Evolutionary conservation across 495 filamentous ascomycete genomes (phyloP).

Genomic region (Hapsidospora chrysogenum): DNA sequence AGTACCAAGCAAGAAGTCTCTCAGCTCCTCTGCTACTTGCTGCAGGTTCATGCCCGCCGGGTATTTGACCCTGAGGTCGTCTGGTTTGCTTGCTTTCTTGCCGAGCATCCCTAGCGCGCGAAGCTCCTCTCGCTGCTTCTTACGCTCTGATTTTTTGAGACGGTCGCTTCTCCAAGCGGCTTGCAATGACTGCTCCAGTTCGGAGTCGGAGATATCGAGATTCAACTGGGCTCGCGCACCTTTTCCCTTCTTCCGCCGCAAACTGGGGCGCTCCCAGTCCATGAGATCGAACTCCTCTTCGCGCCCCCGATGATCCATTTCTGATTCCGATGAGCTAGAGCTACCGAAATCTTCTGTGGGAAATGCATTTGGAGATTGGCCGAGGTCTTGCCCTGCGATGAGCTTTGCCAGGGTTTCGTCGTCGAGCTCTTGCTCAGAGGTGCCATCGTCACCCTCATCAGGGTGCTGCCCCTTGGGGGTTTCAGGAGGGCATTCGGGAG

Average conservation of each 20-base stretch:
- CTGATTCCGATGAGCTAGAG: conserved; percentile 1
- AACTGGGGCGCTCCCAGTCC: conserved; percentile 54
- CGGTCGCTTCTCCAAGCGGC: conserved; percentile 60
- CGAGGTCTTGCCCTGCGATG: not conserved
- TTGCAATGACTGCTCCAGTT: conserved; percentile 45
- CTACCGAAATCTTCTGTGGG: not conserved
- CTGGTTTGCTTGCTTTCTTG: conserved; percentile 34
- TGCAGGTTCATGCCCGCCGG: conserved; percentile 48
- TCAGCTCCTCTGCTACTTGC: conserved; percentile 57
- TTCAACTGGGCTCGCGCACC: conserved; percentile 30
- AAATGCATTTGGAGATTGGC: not conserved
- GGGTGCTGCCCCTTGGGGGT: conserved; percentile 5
- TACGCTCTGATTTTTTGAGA: conserved; percentile 63
- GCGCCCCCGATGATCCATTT: not conserved
- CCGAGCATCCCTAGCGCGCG: conserved; percentile 67
- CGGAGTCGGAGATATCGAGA: conserved; percentile 55
- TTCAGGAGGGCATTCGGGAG: conserved; percentile 3
- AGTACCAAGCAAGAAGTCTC: conserved; percentile 46
- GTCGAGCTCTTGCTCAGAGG: no score
- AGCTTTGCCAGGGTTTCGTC: not conserved
- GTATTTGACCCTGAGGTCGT: conserved; percentile 59
- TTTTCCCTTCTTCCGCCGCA: conserved; percentile 35
- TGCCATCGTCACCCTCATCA: conserved; percentile 6
- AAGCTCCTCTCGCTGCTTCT: conserved; percentile 60
- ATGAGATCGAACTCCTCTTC: conserved; percentile 53